phyloP scores from a whole-genome alignment of 176 grass and related monocot genomes.

The Triticum aestivum region IWGSC_CS_RefSeq_v2.1 NC_057810.1:96483627-96484126 shows the following conservation, averaged over 20 bases:
- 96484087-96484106: no score
- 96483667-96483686: slow-evolving; percentile 30
- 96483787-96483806: slow-evolving; percentile 10
- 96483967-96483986: not conserved
- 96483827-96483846: not conserved
- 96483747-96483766: slow-evolving; percentile 35
- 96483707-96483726: no score
- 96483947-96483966: not conserved
- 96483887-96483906: not conserved
- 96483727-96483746: no score
- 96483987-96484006: slow-evolving; percentile 10
- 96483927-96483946: not conserved
- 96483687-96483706: no score
- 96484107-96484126: no score
- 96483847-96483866: not conserved
- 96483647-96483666: slow-evolving; percentile 41
- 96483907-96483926: not conserved
- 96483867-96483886: not conserved
- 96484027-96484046: not conserved
- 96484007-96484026: not conserved
- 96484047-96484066: not conserved
- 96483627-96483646: slow-evolving; percentile 4
- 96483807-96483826: not conserved
- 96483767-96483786: slow-evolving; percentile 47
- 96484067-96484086: no score